Conservation (phyloP, 345 rosid species). For the Schrenkiella parvula region DNA sequence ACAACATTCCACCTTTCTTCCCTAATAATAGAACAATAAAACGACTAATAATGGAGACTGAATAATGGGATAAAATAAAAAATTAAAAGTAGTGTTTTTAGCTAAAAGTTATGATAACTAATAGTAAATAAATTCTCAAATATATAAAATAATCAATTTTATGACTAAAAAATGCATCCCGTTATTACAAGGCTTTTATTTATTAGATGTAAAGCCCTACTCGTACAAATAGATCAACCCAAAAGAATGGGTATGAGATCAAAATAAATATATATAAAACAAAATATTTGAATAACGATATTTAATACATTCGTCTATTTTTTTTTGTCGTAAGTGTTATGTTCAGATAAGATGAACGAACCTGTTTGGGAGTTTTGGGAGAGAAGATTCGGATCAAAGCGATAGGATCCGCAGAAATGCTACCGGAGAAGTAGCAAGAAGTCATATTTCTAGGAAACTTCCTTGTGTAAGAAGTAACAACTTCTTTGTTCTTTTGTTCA, state of each 20-base stretch:
- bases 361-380: conserved; percentile 34
- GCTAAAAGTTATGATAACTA: too few relatives aligned
- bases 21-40: conserved; percentile 28
- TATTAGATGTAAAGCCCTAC: not conserved
- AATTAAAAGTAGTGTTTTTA: too few relatives aligned
- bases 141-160: too few relatives aligned
- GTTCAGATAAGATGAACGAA: conserved; percentile 9
- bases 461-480: conserved; percentile 46
- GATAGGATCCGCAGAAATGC: conserved; percentile 52
- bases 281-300: not conserved
- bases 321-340: not conserved
- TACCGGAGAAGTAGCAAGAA: conserved; percentile 34
- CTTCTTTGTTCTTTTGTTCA: not conserved
- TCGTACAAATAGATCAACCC: not conserved
- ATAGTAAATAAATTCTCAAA: not conserved
- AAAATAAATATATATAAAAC: not conserved
- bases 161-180: not conserved
- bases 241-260: not conserved
- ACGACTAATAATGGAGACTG: not conserved
- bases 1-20: conserved; percentile 50
- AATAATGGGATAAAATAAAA: not conserved
- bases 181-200: not conserved
- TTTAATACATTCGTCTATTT: too few relatives aligned
- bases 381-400: conserved; percentile 45
- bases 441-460: conserved; percentile 31